Evolutionary conservation across 2,329 filamentous ascomycete genomes (phyloP).

Genomic region (Teratosphaeria nubilosa): DNA sequence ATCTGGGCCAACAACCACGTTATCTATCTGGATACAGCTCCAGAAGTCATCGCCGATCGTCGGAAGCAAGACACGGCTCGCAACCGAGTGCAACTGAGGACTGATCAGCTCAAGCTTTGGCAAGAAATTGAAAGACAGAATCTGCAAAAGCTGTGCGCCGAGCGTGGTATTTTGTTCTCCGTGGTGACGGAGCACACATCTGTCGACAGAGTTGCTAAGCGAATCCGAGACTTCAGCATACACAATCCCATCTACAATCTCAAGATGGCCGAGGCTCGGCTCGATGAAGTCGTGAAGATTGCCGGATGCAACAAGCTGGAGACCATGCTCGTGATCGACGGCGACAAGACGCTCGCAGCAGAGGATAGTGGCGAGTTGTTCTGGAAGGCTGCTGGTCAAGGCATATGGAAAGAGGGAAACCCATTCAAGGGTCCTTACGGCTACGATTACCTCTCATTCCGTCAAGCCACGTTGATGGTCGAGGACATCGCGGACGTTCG

Average conservation of each 20-base stretch:
- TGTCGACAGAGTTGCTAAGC: slow-evolving; percentile 9
- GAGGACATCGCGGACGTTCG: slow-evolving; percentile 34
- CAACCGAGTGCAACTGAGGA: neutral
- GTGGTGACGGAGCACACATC: slow-evolving; percentile 8
- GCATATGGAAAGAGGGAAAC: slow-evolving; percentile 21
- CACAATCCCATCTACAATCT: slow-evolving; percentile 34
- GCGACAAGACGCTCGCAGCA: slow-evolving; percentile 44
- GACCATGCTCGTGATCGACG: slow-evolving; percentile 48
- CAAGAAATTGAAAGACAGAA: neutral
- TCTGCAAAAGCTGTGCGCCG: slow-evolving; percentile 37
- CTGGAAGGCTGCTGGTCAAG: slow-evolving; percentile 32
- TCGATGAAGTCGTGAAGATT: slow-evolving; percentile 28
- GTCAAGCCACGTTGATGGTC: slow-evolving; percentile 44
- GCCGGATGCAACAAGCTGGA: slow-evolving; percentile 18
- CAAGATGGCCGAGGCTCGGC: slow-evolving; percentile 12
- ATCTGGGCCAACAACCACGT: slow-evolving; percentile 45
- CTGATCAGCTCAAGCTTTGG: slow-evolving; percentile 20
- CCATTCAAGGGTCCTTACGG: slow-evolving; percentile 18
- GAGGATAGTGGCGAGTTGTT: slow-evolving; percentile 44
- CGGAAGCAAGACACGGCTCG: slow-evolving; percentile 29
- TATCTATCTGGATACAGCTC: slow-evolving; percentile 42
- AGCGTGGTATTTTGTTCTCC: slow-evolving; percentile 40
- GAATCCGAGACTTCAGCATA: slow-evolving; percentile 30
- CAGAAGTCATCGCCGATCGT: slow-evolving; percentile 24
- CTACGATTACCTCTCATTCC: slow-evolving; percentile 47